These are phyloP conservation scores for Saturnispora bothae DNA, from an alignment of 805 yeast species.

Conservation along the genomic window DNA sequence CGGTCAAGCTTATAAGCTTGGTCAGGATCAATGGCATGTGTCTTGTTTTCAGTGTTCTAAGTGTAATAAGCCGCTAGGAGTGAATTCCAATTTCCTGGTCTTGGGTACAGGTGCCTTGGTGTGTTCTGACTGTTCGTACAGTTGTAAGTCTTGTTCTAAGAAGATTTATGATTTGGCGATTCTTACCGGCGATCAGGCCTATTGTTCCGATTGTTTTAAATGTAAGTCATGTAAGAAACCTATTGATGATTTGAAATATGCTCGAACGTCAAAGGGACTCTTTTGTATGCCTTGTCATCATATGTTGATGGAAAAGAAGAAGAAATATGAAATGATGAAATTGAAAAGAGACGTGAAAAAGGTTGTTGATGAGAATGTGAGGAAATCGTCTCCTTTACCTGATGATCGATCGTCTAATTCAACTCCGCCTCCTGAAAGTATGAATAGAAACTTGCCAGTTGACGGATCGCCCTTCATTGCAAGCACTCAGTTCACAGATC, in stretches of 20 bases:
- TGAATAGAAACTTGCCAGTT: no score
- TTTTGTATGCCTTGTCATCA: conserved; percentile 93
- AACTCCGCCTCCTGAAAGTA: neutral
- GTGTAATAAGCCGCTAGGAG: conserved; percentile 68
- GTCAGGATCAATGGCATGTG: conserved; percentile 93
- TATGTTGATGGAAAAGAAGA: conserved; percentile 64
- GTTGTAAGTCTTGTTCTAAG: conserved; percentile 74
- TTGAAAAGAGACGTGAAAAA: conserved; percentile 18
- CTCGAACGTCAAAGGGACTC: conserved; percentile 84
- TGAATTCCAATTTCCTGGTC: conserved; percentile 82
- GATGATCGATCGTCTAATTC: neutral
- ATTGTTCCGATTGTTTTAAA: conserved; percentile 80
- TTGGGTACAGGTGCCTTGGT: conserved; percentile 87
- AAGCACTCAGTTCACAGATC: neutral
- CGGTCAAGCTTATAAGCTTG: conserved; percentile 92
- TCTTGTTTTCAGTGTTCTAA: conserved; percentile 85
- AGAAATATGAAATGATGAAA: conserved; percentile 43
- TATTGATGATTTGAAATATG: conserved; percentile 83
- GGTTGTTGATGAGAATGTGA: conserved; percentile 2
- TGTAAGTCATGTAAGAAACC: conserved; percentile 80
- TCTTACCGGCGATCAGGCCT: conserved; percentile 89
- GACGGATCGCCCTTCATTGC: no score
- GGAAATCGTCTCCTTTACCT: neutral
- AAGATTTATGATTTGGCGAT: conserved; percentile 91
- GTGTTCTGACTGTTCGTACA: conserved; percentile 86